phyloP scores from a whole-genome alignment of 257 asterid genomes.

The Lycium barbarum region DNA sequence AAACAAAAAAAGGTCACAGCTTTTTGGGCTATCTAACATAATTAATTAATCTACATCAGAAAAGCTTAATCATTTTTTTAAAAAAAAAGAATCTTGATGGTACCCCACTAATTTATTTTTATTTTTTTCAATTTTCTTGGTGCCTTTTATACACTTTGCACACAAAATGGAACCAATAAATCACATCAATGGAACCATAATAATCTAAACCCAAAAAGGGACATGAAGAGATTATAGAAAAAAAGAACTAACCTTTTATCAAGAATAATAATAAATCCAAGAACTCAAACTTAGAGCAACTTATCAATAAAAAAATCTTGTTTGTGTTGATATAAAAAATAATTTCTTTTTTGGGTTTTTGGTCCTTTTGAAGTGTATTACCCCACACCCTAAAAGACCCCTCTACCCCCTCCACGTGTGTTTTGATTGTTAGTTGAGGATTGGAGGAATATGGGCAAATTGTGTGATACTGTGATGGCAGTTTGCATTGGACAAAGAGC shows the following conservation, averaged over 20 bases:
- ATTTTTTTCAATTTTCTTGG: background rate
- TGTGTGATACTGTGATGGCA: background rate
- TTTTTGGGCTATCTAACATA: background rate
- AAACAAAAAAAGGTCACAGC: background rate
- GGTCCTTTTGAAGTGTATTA: background rate
- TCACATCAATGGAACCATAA: background rate
- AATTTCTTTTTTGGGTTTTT: background rate
- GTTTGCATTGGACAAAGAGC: background rate
- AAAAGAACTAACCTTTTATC: constrained; percentile 16
- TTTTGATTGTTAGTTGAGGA: background rate
- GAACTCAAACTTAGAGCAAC: background rate
- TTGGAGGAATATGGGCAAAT: background rate
- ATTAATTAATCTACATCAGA: background rate
- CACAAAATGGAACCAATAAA: background rate
- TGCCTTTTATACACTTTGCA: no score
- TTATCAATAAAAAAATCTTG: background rate
- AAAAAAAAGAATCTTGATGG: background rate
- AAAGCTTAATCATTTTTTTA: background rate
- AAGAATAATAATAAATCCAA: constrained; percentile 16
- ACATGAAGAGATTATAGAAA: background rate
- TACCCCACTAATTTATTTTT: background rate
- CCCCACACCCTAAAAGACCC: no score
- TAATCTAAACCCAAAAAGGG: background rate
- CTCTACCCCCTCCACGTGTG: background rate
- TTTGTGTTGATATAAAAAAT: background rate